Percentiles rank a stretch among this genome's conserved stretches.
phyloP scores from a whole-genome alignment of 768 basidiomycete species.

The Chalciporus piperatus region DNA sequence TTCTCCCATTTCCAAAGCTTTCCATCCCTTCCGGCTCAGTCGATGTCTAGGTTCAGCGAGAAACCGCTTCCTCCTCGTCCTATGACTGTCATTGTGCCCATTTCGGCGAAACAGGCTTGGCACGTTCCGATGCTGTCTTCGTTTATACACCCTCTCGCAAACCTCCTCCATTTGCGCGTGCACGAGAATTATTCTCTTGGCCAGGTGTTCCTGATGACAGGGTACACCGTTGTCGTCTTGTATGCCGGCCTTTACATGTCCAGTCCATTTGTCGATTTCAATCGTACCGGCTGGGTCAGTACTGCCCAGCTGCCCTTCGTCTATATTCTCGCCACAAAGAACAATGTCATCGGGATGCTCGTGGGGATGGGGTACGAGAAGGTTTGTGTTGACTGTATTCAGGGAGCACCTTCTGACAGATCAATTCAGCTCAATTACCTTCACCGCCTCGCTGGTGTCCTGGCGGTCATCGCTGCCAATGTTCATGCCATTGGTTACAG shows the following conservation, averaged over 20 bases:
- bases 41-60: conserved; percentile 3
- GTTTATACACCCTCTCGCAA: conserved; percentile 42
- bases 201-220: conserved; percentile 43
- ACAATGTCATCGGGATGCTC: conserved; percentile 56
- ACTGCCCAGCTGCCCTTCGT: conserved; percentile 62
- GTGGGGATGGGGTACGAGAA: conserved; percentile 68
- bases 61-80: conserved; percentile 17
- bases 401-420: not conserved
- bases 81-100: not conserved
- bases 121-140: conserved; percentile 39
- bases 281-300: conserved; percentile 51
- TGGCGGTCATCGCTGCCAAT: conserved; percentile 55
- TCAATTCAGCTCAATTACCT: conserved; percentile 62
- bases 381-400: conserved; percentile 32
- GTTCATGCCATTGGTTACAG: conserved; percentile 59
- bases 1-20: conserved; percentile 3
- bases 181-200: conserved; percentile 50
- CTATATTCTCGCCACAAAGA: conserved; percentile 66
- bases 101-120: conserved; percentile 14
- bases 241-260: conserved; percentile 52
- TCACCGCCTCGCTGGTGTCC: conserved; percentile 63
- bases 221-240: conserved; percentile 44
- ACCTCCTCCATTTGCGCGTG: conserved; percentile 42
- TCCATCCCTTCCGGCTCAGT: not conserved
- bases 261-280: conserved; percentile 47